phyloP scores from a whole-genome alignment of 345 rosid species.

The Firmiana major region DNA sequence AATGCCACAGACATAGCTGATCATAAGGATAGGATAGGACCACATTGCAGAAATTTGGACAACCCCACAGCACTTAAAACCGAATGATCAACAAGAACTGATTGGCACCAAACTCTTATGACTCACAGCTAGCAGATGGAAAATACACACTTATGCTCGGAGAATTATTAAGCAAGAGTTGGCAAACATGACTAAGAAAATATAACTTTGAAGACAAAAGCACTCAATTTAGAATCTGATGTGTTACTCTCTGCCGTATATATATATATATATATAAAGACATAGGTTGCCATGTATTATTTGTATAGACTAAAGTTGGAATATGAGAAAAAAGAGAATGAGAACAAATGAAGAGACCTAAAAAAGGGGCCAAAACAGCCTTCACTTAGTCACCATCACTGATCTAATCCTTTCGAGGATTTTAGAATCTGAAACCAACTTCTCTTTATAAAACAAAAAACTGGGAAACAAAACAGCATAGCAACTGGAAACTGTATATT shows the following conservation, averaged over 20 bases:
- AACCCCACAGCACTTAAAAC: slow-evolving; percentile 3
- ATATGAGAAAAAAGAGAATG: slow-evolving; percentile 1
- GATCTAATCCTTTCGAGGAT: not conserved
- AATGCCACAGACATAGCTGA: not conserved
- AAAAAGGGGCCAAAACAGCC: slow-evolving; percentile 19
- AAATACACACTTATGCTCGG: not conserved
- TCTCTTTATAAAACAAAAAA: not conserved
- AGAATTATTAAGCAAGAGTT: not conserved
- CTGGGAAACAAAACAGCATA: slow-evolving; percentile 12
- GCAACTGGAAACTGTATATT: slow-evolving; percentile 27
- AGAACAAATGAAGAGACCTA: not conserved
- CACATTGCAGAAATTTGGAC: not conserved
- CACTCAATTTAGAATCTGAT: not conserved
- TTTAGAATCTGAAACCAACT: not conserved
- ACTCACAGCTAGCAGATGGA: not conserved
- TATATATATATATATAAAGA: not conserved
- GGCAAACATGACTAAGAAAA: not conserved
- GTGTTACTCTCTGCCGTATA: not conserved
- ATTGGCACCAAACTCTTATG: not conserved
- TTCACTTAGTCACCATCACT: slow-evolving; percentile 25
- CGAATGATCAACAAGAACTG: not conserved
- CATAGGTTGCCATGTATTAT: not conserved
- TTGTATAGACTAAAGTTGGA: not conserved
- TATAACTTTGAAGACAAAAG: not conserved
- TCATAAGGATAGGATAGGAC: no score